Evolutionary conservation across 106 monocot genomes (phyloP).

Genomic region (Dactylorhiza incarnata): DNA sequence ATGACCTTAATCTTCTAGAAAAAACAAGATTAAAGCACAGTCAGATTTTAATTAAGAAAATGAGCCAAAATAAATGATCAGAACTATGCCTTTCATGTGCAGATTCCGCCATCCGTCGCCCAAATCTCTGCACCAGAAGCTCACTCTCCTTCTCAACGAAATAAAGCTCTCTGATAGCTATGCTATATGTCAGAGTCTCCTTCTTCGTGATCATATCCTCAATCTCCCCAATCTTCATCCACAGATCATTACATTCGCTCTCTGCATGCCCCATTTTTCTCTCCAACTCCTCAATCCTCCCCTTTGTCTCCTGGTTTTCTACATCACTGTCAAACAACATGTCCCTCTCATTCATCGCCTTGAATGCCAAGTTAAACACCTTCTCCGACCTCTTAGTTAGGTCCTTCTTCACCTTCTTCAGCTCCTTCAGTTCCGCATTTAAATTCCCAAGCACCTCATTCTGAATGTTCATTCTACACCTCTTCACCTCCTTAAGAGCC

Average conservation of each 20-base stretch:
- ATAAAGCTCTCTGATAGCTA: conserved; percentile 59
- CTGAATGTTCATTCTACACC: conserved; percentile 43
- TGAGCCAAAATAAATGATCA: neutral
- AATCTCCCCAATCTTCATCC: conserved; percentile 57
- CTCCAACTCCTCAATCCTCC: conserved; percentile 37
- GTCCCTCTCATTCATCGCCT: conserved; percentile 39
- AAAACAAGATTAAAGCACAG: neutral
- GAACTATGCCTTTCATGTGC: conserved; percentile 30
- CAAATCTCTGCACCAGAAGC: conserved; percentile 54
- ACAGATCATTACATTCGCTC: conserved; percentile 50
- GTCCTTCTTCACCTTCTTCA: conserved; percentile 41
- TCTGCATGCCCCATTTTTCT: conserved; percentile 26
- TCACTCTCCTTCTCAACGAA: conserved; percentile 77
- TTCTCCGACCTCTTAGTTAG: conserved; percentile 31
- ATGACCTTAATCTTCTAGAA: neutral
- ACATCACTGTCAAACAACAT: conserved; percentile 15
- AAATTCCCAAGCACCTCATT: conserved; percentile 37
- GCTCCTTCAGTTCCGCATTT: conserved; percentile 46
- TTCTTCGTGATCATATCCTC: conserved; percentile 51
- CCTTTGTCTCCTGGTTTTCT: conserved; percentile 13
- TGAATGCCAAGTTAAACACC: conserved; percentile 24
- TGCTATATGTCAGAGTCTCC: conserved; percentile 57
- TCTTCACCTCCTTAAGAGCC: conserved; percentile 49
- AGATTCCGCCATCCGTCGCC: conserved; percentile 19
- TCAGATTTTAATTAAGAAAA: neutral